A percentile compares a stretch with the other conserved stretches of the same genome.
Conservation (phyloP, 2,329 filamentous ascomycete species). For the Hirsutella thompsonii region DNA sequence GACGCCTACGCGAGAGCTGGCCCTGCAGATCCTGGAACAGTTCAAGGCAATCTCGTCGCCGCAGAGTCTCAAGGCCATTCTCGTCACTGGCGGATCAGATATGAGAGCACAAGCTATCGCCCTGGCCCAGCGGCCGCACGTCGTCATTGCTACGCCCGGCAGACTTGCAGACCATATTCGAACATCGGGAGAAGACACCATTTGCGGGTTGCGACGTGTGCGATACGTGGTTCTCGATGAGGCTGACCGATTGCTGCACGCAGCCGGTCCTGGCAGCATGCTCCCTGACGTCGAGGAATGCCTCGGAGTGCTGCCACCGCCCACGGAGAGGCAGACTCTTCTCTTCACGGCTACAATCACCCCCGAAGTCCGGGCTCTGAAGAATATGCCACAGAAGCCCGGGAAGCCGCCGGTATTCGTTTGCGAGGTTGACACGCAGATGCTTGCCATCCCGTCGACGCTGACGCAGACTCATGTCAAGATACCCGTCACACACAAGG, state of each 20-base stretch:
- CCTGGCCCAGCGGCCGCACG: slow-evolving; percentile 68
- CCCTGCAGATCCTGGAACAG: slow-evolving; percentile 92
- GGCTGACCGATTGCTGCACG: slow-evolving; percentile 75
- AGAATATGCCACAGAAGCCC: slow-evolving; percentile 57
- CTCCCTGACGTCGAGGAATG: slow-evolving; percentile 88
- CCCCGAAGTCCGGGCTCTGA: slow-evolving; percentile 76
- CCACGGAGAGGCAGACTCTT: slow-evolving; percentile 73
- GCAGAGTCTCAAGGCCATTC: slow-evolving; percentile 72
- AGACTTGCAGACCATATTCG: slow-evolving; percentile 87
- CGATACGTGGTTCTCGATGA: slow-evolving; percentile 89
- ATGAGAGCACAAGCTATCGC: slow-evolving; percentile 85
- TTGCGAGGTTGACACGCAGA: slow-evolving; percentile 71
- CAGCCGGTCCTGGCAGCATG: slow-evolving; percentile 69
- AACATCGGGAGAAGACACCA: slow-evolving; percentile 82
- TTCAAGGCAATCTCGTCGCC: slow-evolving; percentile 84
- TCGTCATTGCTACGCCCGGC: slow-evolving; percentile 90
- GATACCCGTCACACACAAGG: slow-evolving; percentile 81
- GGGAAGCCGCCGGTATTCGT: slow-evolving; percentile 71
- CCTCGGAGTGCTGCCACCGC: slow-evolving; percentile 65
- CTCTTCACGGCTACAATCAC: slow-evolving; percentile 96
- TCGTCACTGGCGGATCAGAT: slow-evolving; percentile 88
- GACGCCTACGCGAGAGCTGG: slow-evolving; percentile 83
- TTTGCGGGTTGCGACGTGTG: slow-evolving; percentile 66
- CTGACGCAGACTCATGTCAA: slow-evolving; percentile 78
- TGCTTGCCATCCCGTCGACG: slow-evolving; percentile 65